These are phyloP conservation scores for Trypanosoma congolense DNA, from an alignment of 208 protist genomes.

Conservation along the genomic window DNA sequence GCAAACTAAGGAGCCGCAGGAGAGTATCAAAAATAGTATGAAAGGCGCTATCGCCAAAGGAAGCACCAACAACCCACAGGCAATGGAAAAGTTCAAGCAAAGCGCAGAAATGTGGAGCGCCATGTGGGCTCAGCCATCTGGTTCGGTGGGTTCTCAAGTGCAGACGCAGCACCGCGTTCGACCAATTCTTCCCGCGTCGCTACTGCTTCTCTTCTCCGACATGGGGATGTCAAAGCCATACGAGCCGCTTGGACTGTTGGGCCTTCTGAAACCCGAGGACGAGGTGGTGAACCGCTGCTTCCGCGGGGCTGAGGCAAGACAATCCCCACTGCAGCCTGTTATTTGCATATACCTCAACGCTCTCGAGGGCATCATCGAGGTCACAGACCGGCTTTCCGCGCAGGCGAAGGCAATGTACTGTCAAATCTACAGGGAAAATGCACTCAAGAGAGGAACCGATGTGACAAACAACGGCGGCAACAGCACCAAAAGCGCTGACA, in stretches of 20 bases:
- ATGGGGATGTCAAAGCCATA: slow-evolving; percentile 8
- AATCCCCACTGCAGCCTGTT: slow-evolving; percentile 5
- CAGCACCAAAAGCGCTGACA: neutral
- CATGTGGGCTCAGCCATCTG: neutral
- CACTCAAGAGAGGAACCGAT: neutral
- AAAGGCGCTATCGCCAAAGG: neutral
- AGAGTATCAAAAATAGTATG: neutral
- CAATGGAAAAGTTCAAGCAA: neutral
- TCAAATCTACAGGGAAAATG: neutral
- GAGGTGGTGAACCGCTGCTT: neutral
- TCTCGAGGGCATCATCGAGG: slow-evolving; percentile 12
- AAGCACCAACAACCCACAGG: neutral
- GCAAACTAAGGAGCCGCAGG: neutral
- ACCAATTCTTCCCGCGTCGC: neutral
- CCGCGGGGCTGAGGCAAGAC: neutral
- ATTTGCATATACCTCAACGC: slow-evolving; percentile 17
- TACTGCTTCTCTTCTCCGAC: slow-evolving; percentile 8
- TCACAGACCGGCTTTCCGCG: slow-evolving; percentile 3
- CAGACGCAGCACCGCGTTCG: neutral
- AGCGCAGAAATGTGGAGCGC: slow-evolving; percentile 1
- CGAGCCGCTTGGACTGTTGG: slow-evolving; percentile 4
- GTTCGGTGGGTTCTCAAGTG: neutral
- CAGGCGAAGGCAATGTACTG: neutral
- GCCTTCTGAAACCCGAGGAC: neutral
- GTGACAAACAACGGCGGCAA: neutral